These are phyloP conservation scores for Rhododendron ovatum DNA, from an alignment of 148 eudicot genomes.

Conservation along the genomic window DNA sequence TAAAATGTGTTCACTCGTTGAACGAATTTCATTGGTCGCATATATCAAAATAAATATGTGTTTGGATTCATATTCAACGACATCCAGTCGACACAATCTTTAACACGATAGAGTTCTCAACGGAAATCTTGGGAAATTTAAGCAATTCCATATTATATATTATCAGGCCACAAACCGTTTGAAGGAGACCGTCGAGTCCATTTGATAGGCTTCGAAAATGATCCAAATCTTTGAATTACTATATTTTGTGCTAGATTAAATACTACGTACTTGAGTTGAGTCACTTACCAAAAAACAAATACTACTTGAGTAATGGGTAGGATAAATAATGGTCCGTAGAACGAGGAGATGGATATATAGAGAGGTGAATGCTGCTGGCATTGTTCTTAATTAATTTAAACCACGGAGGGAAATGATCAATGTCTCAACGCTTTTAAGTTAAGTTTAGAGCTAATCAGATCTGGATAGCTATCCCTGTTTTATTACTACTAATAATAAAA, in stretches of 20 bases:
- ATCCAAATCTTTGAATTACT: neutral
- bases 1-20: too few species aligned
- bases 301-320: neutral
- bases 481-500: neutral
- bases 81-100: too few species aligned
- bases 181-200: neutral
- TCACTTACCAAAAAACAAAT: too few species aligned
- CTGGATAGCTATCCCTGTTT: neutral
- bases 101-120: too few species aligned
- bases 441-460: neutral
- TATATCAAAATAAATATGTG: too few species aligned
- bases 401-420: neutral
- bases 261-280: too few species aligned
- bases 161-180: too few species aligned
- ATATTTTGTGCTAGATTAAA: too few species aligned
- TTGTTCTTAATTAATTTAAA: neutral
- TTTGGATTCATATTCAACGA: too few species aligned
- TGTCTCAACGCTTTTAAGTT: neutral
- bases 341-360: neutral
- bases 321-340: neutral
- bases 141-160: too few species aligned
- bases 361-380: neutral
- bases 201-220: neutral
- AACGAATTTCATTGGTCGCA: neutral
- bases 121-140: too few species aligned